Base-by-base conservation (phyloP, 371 early-diverging fungal genomes). In the Coemansia sp. region DNA sequence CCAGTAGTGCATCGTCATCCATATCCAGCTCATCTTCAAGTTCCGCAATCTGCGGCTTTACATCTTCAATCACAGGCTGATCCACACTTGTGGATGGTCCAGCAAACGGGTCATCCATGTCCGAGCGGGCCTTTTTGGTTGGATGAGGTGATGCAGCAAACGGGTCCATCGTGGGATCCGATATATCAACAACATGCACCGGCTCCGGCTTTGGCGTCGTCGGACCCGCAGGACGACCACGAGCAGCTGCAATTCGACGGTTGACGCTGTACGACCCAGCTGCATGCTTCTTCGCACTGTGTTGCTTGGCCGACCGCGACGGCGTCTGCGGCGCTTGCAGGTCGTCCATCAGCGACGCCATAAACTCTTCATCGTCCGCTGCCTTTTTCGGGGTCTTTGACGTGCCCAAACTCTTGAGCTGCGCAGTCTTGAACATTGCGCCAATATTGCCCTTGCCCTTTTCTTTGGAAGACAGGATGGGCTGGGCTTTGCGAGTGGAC, bases 281-380 rank as follows among this genome's bases (percentile, higher is more conserved):
- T 56, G 21, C 47, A 30, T 39, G 20, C 37, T 14, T n/a, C 52
- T 25, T n/a, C 48, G 54, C 18, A 58, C 60, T 1, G 21, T 62
- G 65, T 67, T 61, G 33, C 2, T 30, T 62, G 28, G 52, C 18
- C 1, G 65, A 47, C 33, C 61, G 65, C 11, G 65, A 50, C 5
- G 78, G 77, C 4, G 72, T 68, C 12, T 51, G 44, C 0, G 79
- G 72, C 2, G 54, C 61, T 40, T 79, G 77, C 47, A 80, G 63
- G 16, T 64, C 80, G 58, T 64, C 60, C 39, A 80, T 67, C 42
- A 80, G 53, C 47, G 65, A 65, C 7, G 73, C 56, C 73, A 80
- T 72, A 33, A 80, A 80, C 55, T 58, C 73, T 8, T 80, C 78
- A 44, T 78, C 80, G 7, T 68, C 75, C 8, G 57, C 51, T 1